phyloP scores from a whole-genome alignment of 2,329 filamentous ascomycete genomes.

The Thielaviopsis musarum region DNA sequence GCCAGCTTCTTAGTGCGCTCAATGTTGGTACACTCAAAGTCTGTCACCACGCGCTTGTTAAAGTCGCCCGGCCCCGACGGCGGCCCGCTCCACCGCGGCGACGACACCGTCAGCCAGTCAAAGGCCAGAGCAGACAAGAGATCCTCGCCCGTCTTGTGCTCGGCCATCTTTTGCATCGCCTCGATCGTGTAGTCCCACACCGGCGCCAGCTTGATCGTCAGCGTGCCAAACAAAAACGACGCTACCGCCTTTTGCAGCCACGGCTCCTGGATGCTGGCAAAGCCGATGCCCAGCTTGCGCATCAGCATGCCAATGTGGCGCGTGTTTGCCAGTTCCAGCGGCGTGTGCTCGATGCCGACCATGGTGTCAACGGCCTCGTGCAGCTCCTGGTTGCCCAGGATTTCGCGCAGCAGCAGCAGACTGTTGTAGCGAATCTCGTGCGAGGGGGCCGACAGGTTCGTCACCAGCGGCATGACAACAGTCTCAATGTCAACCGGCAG shows the following conservation, averaged over 20 bases:
- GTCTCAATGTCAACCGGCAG: constrained; percentile 34
- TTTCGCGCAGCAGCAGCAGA: constrained; percentile 50
- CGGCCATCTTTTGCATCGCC: constrained; percentile 57
- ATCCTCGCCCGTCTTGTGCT: constrained; percentile 55
- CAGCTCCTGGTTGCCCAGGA: constrained; percentile 28
- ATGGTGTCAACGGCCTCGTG: constrained; percentile 32
- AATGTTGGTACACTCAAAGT: constrained; percentile 76
- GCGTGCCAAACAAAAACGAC: constrained; percentile 71
- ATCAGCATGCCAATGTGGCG: constrained; percentile 72
- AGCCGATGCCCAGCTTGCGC: constrained; percentile 54
- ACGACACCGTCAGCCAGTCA: constrained; percentile 52
- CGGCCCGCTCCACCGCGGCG: constrained; percentile 34
- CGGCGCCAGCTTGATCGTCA: constrained; percentile 70
- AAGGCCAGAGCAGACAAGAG: constrained; percentile 57
- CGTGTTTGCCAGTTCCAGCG: constrained; percentile 58
- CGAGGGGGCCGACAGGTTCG: constrained; percentile 59
- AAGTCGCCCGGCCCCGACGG: constrained; percentile 20
- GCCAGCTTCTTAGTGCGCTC: constrained; percentile 38
- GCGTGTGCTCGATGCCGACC: constrained; percentile 63
- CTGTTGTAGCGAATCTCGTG: constrained; percentile 58
- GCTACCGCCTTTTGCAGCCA: constrained; percentile 61
- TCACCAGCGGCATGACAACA: constrained; percentile 47
- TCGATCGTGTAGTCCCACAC: constrained; percentile 74
- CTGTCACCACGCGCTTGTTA: constrained; percentile 33
- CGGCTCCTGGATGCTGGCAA: constrained; percentile 40